Conservation (phyloP, 2,329 filamentous ascomycete genomes). For the Penicillium concentricum region DNA sequence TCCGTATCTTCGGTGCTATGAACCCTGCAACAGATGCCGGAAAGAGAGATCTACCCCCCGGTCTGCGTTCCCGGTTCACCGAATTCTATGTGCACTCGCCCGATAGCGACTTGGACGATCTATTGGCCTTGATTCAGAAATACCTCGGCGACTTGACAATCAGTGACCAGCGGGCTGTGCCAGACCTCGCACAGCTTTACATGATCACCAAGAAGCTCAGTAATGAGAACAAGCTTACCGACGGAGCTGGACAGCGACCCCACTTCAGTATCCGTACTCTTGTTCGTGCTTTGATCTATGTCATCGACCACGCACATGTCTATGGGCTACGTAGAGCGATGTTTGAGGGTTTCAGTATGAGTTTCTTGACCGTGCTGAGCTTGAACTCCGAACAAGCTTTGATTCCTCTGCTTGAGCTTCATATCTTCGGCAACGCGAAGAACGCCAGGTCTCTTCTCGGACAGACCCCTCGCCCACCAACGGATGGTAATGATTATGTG, state of each 20-base stretch:
- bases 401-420: slow-evolving; percentile 73
- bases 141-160: slow-evolving; percentile 74
- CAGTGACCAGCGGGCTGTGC: slow-evolving; percentile 69
- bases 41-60: slow-evolving; percentile 87
- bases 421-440: slow-evolving; percentile 70
- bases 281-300: slow-evolving; percentile 85
- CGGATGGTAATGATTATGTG: slow-evolving; percentile 74
- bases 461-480: slow-evolving; percentile 73
- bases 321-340: slow-evolving; percentile 84
- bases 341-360: slow-evolving; percentile 97
- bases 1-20: slow-evolving; percentile 97
- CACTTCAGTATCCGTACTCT: slow-evolving; percentile 96
- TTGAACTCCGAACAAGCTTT: slow-evolving; percentile 77
- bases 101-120: slow-evolving; percentile 79
- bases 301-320: slow-evolving; percentile 75
- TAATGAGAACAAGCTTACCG: slow-evolving; percentile 79
- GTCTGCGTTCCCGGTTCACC: slow-evolving; percentile 87
- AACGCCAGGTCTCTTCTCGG: slow-evolving; percentile 72
- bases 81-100: slow-evolving; percentile 93
- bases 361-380: slow-evolving; percentile 86
- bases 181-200: slow-evolving; percentile 84
- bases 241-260: slow-evolving; percentile 91
- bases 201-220: slow-evolving; percentile 80
- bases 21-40: slow-evolving; percentile 97
- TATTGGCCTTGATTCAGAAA: slow-evolving; percentile 82